phyloP scores from a whole-genome alignment of 805 yeast genomes.

The Pichia paraexigua region DNA sequence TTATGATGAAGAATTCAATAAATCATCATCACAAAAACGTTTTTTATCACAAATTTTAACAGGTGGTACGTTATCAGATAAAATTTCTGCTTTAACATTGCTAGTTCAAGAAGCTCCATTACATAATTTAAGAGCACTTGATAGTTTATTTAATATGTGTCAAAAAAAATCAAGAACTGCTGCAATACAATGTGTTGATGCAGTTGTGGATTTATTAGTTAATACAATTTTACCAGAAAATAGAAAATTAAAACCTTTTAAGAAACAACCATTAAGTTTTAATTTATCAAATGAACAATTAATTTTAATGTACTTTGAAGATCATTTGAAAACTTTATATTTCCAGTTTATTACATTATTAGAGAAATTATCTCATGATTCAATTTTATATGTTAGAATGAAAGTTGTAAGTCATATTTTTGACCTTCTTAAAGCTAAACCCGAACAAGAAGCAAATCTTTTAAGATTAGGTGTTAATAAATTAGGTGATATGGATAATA shows the following conservation, averaged over 20 bases:
- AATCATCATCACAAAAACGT: constrained; percentile 72
- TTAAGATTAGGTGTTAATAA: constrained; percentile 86
- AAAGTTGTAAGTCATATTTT: constrained; percentile 69
- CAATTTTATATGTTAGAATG: constrained; percentile 80
- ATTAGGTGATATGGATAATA: constrained; percentile 86
- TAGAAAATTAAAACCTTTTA: constrained; percentile 72
- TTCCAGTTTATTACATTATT: constrained; percentile 69
- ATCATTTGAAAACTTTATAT: constrained; percentile 68
- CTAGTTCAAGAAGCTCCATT: constrained; percentile 92
- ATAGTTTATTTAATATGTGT: constrained; percentile 68
- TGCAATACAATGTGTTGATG: constrained; percentile 81
- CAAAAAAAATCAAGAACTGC: constrained; percentile 91
- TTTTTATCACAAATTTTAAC: constrained; percentile 82
- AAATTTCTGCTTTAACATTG: constrained; percentile 88
- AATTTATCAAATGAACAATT: constrained; percentile 46
- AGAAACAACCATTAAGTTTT: constrained; percentile 54
- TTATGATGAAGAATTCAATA: constrained; percentile 67
- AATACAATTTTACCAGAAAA: constrained; percentile 83
- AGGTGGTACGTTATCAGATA: constrained; percentile 91
- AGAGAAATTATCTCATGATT: constrained; percentile 81
- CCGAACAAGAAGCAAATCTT: constrained; percentile 94
- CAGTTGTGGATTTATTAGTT: constrained; percentile 79
- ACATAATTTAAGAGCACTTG: constrained; percentile 79
- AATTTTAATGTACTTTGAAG: constrained; percentile 80
- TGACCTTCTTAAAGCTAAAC: constrained; percentile 73